A percentile compares a stretch with the other conserved stretches of the same genome.
phyloP scores from a whole-genome alignment of 2,329 filamentous ascomycete species.

The Arthrobotrys musiformis region DNA sequence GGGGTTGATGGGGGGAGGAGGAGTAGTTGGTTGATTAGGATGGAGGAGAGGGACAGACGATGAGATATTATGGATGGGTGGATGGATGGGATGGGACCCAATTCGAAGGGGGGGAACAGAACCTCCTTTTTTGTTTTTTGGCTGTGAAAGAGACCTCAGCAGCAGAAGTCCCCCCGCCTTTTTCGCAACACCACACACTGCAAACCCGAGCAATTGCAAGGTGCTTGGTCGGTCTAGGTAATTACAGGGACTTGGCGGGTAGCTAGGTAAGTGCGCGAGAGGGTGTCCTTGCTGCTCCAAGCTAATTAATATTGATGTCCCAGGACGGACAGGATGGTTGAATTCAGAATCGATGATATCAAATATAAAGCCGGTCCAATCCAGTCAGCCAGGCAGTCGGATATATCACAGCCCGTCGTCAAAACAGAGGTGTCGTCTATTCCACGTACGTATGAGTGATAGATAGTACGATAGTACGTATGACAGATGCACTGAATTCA shows the following conservation, averaged over 20 bases:
- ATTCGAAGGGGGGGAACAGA: conserved; percentile 1
- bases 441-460: not conserved
- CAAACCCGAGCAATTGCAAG: not conserved
- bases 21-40: too few relatives aligned
- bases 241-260: not conserved
- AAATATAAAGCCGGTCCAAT: not conserved
- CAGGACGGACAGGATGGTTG: too few relatives aligned
- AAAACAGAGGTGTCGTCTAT: conserved; percentile 16
- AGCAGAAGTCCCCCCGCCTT: conserved; percentile 29
- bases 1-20: not conserved
- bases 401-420: not conserved
- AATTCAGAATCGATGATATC: not conserved
- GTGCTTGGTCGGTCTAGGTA: not conserved
- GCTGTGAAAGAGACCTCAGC: conserved; percentile 3
- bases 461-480: too few relatives aligned
- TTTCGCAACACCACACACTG: conserved; percentile 12
- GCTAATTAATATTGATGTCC: too few relatives aligned
- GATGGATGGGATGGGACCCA: conserved; percentile 25
- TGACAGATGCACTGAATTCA: not conserved
- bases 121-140: conserved; percentile 50
- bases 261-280: not conserved
- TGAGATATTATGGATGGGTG: conserved; percentile 27
- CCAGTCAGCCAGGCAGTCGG: not conserved
- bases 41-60: conserved; percentile 17
- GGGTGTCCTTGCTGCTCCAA: too few relatives aligned